Conservation (phyloP, 805 yeast genomes). For the Sugiyamaella lignohabitans region DNA sequence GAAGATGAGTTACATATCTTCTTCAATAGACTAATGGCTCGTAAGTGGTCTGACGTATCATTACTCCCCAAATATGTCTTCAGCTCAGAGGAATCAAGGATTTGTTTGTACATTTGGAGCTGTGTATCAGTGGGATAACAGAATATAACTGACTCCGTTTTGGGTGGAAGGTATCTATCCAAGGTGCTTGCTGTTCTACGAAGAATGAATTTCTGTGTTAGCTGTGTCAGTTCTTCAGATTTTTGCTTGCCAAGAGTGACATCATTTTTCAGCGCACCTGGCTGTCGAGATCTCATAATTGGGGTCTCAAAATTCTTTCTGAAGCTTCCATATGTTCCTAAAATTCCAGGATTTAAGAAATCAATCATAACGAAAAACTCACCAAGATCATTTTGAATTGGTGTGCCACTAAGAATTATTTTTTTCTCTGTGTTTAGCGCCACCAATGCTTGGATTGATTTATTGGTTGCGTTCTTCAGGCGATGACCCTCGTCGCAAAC, state of each 20-base stretch:
- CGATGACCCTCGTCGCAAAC: constrained; percentile 97
- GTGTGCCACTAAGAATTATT: constrained; percentile 78
- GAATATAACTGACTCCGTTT: constrained; percentile 69
- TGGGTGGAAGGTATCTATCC: constrained; percentile 56
- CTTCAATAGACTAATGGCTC: constrained; percentile 65
- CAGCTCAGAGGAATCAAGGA: constrained; percentile 35
- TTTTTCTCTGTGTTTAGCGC: constrained; percentile 48
- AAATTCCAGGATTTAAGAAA: constrained; percentile 76
- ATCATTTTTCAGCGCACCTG: constrained; percentile 45
- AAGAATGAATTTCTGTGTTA: constrained; percentile 62
- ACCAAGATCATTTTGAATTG: constrained; percentile 82
- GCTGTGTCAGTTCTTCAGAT: constrained; percentile 54
- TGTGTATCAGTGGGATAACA: constrained; percentile 70
- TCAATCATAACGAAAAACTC: constrained; percentile 79
- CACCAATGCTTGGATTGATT: constrained; percentile 59
- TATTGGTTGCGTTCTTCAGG: constrained; percentile 67
- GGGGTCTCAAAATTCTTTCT: constrained; percentile 55
- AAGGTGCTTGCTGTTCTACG: constrained; percentile 61
- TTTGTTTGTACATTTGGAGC: constrained; percentile 44
- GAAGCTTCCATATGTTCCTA: constrained; percentile 54
- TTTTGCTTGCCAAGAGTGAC: constrained; percentile 52
- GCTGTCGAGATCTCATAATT: constrained; percentile 63
- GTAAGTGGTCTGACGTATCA: constrained; percentile 40
- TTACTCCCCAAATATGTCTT: constrained; percentile 30
- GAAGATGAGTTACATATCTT: constrained; percentile 82